Conservation (phyloP, 164 flowering plant species). For the Protea cynaroides region DNA sequence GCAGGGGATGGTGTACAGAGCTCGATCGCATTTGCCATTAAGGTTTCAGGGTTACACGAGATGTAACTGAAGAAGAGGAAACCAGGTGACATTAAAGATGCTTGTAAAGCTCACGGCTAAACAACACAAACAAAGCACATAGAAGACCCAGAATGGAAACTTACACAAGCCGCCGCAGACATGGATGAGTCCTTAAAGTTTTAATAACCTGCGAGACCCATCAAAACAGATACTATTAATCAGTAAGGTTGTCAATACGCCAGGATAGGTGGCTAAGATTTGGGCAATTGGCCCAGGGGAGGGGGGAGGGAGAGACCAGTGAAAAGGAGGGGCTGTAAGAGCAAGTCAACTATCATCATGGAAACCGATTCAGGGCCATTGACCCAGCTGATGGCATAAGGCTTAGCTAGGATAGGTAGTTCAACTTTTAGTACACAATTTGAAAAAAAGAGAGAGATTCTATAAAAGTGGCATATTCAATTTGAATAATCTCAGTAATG, state of each 20-base stretch:
- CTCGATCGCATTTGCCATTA: conserved; percentile 91
- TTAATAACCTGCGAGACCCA: conserved; percentile 55
- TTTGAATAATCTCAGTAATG: too few species aligned
- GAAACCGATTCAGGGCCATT: too few species aligned
- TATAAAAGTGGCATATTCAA: too few species aligned
- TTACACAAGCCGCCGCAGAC: conserved; percentile 70
- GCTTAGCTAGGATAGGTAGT: too few species aligned
- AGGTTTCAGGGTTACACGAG: conserved; percentile 91
- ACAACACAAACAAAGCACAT: neutral
- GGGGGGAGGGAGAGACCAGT: too few species aligned
- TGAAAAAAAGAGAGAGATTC: too few species aligned
- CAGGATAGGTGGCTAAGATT: too few species aligned
- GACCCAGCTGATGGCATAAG: too few species aligned
- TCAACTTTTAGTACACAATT: too few species aligned
- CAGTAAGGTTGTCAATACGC: neutral
- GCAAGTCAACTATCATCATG: too few species aligned
- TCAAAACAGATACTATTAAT: neutral
- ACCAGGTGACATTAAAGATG: conserved; percentile 3
- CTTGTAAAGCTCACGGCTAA: neutral
- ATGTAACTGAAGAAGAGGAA: conserved; percentile 56
- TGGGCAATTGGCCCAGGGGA: too few species aligned
- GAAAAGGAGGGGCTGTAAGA: too few species aligned
- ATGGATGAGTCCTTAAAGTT: conserved; percentile 72
- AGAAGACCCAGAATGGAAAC: conserved; percentile 20
- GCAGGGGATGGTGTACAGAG: conserved; percentile 74